Base-by-base conservation (phyloP, 371 early-diverging fungal species). In the Mucor piriformis region DNA sequence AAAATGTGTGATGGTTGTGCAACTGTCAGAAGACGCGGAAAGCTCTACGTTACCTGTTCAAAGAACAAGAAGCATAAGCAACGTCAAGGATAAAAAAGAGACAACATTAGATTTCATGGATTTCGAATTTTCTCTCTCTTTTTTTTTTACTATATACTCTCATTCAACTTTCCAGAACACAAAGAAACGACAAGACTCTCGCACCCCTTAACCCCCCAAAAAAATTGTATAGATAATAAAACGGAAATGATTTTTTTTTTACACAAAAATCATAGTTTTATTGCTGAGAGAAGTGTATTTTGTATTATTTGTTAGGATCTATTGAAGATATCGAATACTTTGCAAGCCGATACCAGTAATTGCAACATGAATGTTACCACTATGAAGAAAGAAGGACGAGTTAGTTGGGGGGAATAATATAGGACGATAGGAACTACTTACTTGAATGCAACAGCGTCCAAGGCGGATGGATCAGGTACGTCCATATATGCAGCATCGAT, bases 11-110 rank as follows among this genome's bases (percentile, higher is more conserved):
- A 91, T 59, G 83, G 90, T 25, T 92, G 92, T 72, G 83, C 79
- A 32, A 89, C 89, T 54, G 91, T 89, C 42, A 85, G 88, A 65
- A 86, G 92, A 63, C 84, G 90, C 44, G 89, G 90, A 63, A 83
- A 85, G 35, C 79, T 91, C 21, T 92, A 83, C 73, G 90, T 92
- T 25, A 79, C 88, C 16, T 92, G 92, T 76, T 88, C 78, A 78
- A 86, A 87, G 73, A 85, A 91, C 71, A 84, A 84, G 63, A 91
- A 90, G 76, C 92, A 92, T 70, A 92, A 92, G 82, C 92, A 92
- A 72, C 79, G 90, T 59, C 91, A 91, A 77, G 91, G 91, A 43
- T 92, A 85, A 80, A 75, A 13, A 10, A 42, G 20, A 2, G 20
- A 43, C 10, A 21, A 43, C n/a, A n/a, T n/a, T n/a, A 40, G n/a